Evolutionary conservation across 176 grass and related monocot species (phyloP).

Genomic region (Olyra latifolia): DNA sequence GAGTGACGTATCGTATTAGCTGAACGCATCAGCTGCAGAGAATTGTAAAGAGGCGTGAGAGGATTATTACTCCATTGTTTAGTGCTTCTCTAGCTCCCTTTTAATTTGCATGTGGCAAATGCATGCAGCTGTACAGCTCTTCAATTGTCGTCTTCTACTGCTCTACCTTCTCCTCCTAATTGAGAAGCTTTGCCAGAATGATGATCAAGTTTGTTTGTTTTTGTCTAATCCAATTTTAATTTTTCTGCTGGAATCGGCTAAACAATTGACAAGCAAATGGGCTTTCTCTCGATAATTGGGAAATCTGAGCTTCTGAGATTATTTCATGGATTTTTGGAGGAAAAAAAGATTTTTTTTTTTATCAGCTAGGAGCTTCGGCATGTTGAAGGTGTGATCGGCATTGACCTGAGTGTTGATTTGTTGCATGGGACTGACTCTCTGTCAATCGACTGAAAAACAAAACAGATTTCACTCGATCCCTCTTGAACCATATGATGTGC

Average conservation of each 20-base stretch:
- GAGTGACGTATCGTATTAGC: neutral
- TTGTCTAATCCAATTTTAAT: neutral
- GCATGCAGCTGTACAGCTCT: constrained; percentile 18
- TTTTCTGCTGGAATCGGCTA: neutral
- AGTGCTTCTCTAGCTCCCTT: neutral
- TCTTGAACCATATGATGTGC: no score
- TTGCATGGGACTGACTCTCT: no score
- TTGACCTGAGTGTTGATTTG: no score
- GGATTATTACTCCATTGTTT: neutral
- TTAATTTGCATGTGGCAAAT: neutral
- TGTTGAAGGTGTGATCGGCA: no score
- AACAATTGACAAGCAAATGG: neutral
- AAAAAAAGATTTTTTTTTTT: no score
- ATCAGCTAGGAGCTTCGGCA: no score
- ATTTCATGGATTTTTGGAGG: no score
- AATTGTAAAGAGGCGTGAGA: constrained; percentile 16
- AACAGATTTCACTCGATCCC: no score
- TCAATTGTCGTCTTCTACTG: neutral
- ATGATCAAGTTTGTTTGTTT: neutral
- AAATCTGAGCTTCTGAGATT: neutral
- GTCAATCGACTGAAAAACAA: no score
- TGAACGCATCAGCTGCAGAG: neutral
- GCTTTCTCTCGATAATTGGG: neutral
- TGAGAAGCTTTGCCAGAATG: neutral
- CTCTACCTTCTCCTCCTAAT: neutral